Conservation (phyloP, 306 rosid genomes). For the Fragaria nilgerrensis region DNA sequence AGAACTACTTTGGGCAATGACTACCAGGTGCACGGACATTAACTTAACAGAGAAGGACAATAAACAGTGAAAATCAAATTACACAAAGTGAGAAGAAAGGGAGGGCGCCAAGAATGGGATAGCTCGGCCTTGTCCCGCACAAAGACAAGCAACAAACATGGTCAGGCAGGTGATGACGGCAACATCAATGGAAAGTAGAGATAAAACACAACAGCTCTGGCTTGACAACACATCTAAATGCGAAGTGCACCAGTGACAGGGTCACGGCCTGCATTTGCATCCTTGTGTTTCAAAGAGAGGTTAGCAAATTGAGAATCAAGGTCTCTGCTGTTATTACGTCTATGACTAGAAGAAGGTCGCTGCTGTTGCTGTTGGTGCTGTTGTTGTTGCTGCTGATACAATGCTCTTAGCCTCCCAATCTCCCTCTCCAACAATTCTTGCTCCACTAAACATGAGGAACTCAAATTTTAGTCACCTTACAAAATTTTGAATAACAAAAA, state of each 20-base stretch:
- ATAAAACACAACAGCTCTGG: constrained; percentile 36
- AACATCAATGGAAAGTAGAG: constrained; percentile 31
- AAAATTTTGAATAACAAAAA: not conserved
- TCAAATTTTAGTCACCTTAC: constrained; percentile 35
- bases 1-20: constrained; percentile 51
- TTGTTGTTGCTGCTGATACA: constrained; percentile 72
- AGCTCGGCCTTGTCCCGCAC: constrained; percentile 63
- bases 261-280: constrained; percentile 64
- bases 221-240: constrained; percentile 46
- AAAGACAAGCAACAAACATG: constrained; percentile 32
- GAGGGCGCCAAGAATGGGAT: constrained; percentile 35
- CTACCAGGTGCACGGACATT: constrained; percentile 81
- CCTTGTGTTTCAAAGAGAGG: constrained; percentile 87
- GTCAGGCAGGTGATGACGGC: constrained; percentile 35
- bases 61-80: constrained; percentile 35
- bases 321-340: constrained; percentile 89
- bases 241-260: constrained; percentile 65
- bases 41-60: constrained; percentile 39
- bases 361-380: constrained; percentile 50
- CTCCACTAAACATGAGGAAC: constrained; percentile 69
- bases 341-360: constrained; percentile 68
- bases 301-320: constrained; percentile 84
- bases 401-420: constrained; percentile 74
- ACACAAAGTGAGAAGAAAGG: constrained; percentile 42
- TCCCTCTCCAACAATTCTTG: constrained; percentile 99